Evolutionary conservation across 768 basidiomycete genomes (phyloP).

Genomic region (Mycena rosella): DNA sequence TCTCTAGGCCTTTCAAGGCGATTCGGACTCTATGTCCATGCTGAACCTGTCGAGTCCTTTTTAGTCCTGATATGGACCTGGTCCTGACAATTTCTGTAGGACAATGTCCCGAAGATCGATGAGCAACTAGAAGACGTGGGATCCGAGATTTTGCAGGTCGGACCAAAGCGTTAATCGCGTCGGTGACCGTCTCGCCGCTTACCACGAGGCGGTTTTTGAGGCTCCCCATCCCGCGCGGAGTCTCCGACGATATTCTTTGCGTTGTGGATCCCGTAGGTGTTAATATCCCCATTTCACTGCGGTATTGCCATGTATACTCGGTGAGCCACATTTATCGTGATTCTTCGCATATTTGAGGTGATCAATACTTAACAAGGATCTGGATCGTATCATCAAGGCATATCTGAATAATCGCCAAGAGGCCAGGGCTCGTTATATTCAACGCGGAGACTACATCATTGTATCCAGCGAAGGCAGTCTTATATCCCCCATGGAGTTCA

Average conservation of each 20-base stretch:
- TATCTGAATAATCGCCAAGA: not conserved
- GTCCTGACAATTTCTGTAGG: not conserved
- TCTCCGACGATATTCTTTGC: conserved; percentile 3
- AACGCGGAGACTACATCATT: not conserved
- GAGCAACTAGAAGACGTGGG: not conserved
- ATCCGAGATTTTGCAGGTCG: not conserved
- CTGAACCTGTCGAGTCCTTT: not conserved
- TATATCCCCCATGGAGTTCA: not conserved
- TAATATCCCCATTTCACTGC: conserved; percentile 10
- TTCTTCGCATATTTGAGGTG: too few relatives aligned
- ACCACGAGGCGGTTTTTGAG: not conserved
- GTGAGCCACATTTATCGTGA: not conserved
- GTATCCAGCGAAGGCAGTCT: not conserved
- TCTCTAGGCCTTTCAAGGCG: not conserved
- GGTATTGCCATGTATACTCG: conserved; percentile 1
- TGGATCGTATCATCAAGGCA: not conserved
- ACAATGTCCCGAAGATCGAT: not conserved
- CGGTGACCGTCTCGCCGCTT: not conserved
- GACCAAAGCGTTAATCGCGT: not conserved
- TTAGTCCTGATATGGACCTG: too few relatives aligned
- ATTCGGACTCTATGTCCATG: not conserved
- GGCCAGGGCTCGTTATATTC: not conserved
- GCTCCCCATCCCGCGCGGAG: not conserved
- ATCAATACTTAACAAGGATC: not conserved
- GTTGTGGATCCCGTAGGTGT: conserved; percentile 4